Conservation (phyloP, 1,284 basidiomycete species). For the Heterobasidion irregulare region DNA sequence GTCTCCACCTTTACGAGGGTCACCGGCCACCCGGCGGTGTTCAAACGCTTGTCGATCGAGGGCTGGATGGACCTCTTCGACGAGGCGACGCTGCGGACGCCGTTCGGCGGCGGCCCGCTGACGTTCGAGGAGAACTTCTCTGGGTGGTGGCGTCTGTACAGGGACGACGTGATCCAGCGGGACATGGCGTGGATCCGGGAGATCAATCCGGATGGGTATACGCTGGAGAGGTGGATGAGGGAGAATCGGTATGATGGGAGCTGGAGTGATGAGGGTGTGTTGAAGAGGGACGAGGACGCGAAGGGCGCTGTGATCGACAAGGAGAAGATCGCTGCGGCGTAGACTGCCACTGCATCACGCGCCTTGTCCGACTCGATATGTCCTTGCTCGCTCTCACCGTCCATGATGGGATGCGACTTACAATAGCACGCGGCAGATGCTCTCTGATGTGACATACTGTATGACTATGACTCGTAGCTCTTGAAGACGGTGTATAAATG, state of each 20-base stretch:
- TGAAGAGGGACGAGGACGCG: neutral
- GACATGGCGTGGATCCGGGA: slow-evolving; percentile 33
- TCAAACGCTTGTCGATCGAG: slow-evolving; percentile 25
- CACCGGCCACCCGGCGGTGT: slow-evolving; percentile 29
- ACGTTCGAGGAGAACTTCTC: slow-evolving; percentile 31
- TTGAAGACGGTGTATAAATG: too few relatives aligned
- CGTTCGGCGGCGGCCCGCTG: slow-evolving; percentile 17
- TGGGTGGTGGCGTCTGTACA: slow-evolving; percentile 31
- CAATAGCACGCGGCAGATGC: too few relatives aligned
- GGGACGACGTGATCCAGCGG: slow-evolving; percentile 32
- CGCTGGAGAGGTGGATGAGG: slow-evolving; percentile 20
- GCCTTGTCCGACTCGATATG: too few relatives aligned
- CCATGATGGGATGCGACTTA: too few relatives aligned
- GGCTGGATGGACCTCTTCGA: slow-evolving; percentile 26
- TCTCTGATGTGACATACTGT: too few relatives aligned
- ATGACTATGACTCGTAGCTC: too few relatives aligned
- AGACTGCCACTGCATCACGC: neutral
- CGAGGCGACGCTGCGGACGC: slow-evolving; percentile 24
- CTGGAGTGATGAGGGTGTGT: neutral
- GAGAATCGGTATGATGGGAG: slow-evolving; percentile 13
- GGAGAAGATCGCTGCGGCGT: neutral
- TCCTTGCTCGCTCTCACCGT: too few relatives aligned
- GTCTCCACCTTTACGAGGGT: slow-evolving; percentile 30
- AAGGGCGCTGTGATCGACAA: neutral
- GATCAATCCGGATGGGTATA: slow-evolving; percentile 23